Base-by-base conservation (phyloP, 2,329 filamentous ascomycete species). In the Aureobasidium pullulans region DNA sequence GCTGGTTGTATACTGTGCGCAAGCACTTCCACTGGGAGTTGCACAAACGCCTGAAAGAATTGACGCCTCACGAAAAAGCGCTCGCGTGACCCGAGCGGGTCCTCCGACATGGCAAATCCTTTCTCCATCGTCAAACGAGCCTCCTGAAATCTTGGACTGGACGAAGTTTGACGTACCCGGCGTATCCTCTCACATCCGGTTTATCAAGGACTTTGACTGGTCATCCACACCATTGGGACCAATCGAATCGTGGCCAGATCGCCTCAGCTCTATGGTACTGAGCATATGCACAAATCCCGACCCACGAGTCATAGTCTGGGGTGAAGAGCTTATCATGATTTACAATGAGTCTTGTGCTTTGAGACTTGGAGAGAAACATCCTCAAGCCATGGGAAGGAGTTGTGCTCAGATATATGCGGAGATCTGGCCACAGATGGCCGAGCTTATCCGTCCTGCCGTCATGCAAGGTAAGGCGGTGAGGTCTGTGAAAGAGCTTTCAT, bases 271-370 rank as follows among this genome's bases (percentile, higher is more conserved):
- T 4, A 60, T 63, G 31, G 62, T 69, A 1, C 34, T 68, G 8
- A 58, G 62, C 10, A 67, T 69, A 15, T 69, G 66, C 65, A 60
- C 60, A n/a, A 68, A 71, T 49, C 68, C 69, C 2, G 61, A 68
- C 28, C 68, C 69, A 8, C 64, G 69, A 4, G 54, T 69, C 28
- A 32, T 72, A 4, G 57, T 71, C 6, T 65, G 61, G 68, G 70
- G 71, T 8, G 57, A 67, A 5, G 64, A 71, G 0, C 64, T 68
- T n/a, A 67, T 16, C 19, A 50, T 52, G 46, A 59, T 73, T 13
- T 72, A 73, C 62, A 74, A 74, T 31, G 69, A 71, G 43, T 60
- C 66, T 0, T 71, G 71, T 28, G 64, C 70, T 7, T 63, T 67
- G 29, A 57, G 73, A 3, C 62, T 73, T 11, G 68, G 68, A 4